Evolutionary conservation across 129 eudicot genomes (phyloP).

Genomic region (Chrysanthemum lavandulifolium): DNA sequence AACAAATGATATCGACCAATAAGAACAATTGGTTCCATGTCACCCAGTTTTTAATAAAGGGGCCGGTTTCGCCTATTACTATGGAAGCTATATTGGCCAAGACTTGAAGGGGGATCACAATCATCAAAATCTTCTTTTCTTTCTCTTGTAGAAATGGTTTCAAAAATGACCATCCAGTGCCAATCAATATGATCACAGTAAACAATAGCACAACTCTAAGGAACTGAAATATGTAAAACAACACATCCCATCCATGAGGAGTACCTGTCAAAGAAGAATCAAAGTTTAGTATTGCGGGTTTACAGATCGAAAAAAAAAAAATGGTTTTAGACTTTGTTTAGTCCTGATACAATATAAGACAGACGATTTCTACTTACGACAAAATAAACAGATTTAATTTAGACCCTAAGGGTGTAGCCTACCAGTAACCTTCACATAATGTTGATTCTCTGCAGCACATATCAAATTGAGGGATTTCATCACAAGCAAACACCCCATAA

Average conservation of each 20-base stretch:
- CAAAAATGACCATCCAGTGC: constrained; percentile 46
- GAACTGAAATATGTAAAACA: constrained; percentile 33
- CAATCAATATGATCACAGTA: constrained; percentile 34
- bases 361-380: too few relatives aligned
- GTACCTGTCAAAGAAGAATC: constrained; percentile 19
- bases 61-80: constrained; percentile 35
- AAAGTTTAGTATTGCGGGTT: not conserved
- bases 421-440: constrained; percentile 32
- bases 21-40: constrained; percentile 42
- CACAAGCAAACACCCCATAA: constrained; percentile 44
- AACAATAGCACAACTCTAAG: constrained; percentile 30
- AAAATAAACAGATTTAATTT: too few relatives aligned
- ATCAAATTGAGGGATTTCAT: constrained; percentile 39
- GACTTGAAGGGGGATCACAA: constrained; percentile 38
- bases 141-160: constrained; percentile 34
- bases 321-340: too few relatives aligned
- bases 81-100: constrained; percentile 36
- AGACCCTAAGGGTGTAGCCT: too few relatives aligned
- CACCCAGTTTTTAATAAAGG: constrained; percentile 33
- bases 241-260: constrained; percentile 40
- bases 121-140: constrained; percentile 30
- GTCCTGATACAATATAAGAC: too few relatives aligned
- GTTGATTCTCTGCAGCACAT: constrained; percentile 32
- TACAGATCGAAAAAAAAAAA: too few relatives aligned
- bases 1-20: constrained; percentile 39